Base-by-base conservation (phyloP, 2,329 filamentous ascomycete species). In the Talaromyces sp. region DNA sequence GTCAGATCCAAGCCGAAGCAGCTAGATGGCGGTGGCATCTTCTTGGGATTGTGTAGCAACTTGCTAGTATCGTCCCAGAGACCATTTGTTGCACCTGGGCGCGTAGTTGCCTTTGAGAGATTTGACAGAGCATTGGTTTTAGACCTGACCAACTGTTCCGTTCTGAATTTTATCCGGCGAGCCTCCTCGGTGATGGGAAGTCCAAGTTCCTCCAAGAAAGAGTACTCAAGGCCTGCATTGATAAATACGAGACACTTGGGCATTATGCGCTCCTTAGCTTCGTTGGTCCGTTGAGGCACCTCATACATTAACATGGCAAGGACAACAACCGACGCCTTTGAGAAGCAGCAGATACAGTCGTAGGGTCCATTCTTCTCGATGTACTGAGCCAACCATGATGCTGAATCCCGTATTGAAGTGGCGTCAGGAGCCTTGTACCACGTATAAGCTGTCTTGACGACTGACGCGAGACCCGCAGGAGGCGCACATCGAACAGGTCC, bases 281-380 rank as follows among this genome's bases (percentile, higher is more conserved):
- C 50, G 7, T 24, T n/a, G 10, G 31, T 56, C 50, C 50, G 19
- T 8, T 56, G 24, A 19, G 22, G 50, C 22, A 56, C 50, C 27
- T 56, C 50, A 35, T 56, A 35, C 50, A 56, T 35, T 2, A 81
- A 69, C n/a, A 72, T 65, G 19, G 70, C 70, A 0, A 76, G 71
- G n/a, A 73, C 74, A 0, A 81, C 64, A 4, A 73, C 67, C 60
- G 76, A 77, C 13, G 79, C 79, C 67, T 81, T 79, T 0, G 78
- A 80, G 67, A 81, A 81, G 59, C 70, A 71, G 66, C 81, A 71
- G 1, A 80, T 76, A 10, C 72, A 74, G 67, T 81, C 79, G 68
- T 81, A 81, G 4, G 79, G 79, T 0, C 79, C 79, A 11, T 74
- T 68, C 1, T 69, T 58, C 2, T 70, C 67, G 49, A 80, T 67